A percentile compares a stretch with the other conserved stretches of the same genome.
phyloP scores from a whole-genome alignment of 2,329 filamentous ascomycete genomes.

The Paracoccidioides lutzii region DNA sequence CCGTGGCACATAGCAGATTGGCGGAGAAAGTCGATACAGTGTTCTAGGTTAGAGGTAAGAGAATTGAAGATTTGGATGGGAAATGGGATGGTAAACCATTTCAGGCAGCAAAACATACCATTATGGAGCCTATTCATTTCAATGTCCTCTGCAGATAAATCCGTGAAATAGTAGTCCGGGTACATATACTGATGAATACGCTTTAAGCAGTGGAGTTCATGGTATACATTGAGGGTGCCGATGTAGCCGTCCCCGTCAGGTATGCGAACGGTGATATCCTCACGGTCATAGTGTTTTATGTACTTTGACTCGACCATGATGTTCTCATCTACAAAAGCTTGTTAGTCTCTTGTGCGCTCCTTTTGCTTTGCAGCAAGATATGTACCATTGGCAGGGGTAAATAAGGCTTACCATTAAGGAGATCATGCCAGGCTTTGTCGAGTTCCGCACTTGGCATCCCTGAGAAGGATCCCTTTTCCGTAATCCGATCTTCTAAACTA shows the following conservation, averaged over 20 bases:
- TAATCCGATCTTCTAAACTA: not conserved
- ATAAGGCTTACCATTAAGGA: not conserved
- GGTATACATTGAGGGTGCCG: constrained; percentile 2
- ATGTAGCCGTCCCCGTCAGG: not conserved
- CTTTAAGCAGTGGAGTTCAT: constrained; percentile 5
- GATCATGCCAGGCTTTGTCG: constrained; percentile 1
- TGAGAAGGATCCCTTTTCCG: not conserved
- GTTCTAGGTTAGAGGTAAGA: not conserved
- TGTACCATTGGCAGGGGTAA: not conserved
- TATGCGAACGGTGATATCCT: not conserved
- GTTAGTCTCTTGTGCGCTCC: not conserved
- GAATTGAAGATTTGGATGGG: not conserved
- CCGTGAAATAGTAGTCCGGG: constrained; percentile 3
- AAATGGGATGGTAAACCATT: not conserved
- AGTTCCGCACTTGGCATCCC: not conserved
- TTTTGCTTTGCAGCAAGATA: not conserved
- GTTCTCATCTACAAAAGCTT: not conserved
- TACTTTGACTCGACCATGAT: constrained; percentile 1
- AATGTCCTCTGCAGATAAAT: not conserved
- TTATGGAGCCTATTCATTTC: constrained; percentile 5
- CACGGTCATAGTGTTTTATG: not conserved
- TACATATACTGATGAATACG: constrained; percentile 5
- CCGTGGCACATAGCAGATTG: constrained; percentile 6
- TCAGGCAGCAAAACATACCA: not conserved
- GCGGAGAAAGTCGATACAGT: constrained; percentile 7